Evolutionary conservation across 257 asterid species (phyloP).

Genomic region (Rauvolfia tetraphylla): DNA sequence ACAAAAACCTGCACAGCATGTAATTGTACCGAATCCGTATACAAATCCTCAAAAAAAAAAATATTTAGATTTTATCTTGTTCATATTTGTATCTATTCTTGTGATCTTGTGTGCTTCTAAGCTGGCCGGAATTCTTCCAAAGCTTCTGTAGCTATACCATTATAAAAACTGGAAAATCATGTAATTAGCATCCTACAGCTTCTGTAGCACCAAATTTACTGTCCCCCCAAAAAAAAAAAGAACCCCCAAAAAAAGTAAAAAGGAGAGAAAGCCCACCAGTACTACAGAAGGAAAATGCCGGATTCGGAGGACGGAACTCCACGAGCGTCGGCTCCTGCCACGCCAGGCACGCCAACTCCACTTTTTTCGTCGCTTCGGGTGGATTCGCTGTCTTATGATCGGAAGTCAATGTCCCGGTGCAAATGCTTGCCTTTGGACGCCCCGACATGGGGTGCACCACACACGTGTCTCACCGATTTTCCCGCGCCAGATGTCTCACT

Average conservation of each 20-base stretch:
- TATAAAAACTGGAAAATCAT: conserved; percentile 40
- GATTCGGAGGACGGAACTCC: conserved; percentile 54
- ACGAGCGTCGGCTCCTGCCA: conserved; percentile 63
- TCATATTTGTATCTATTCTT: conserved; percentile 1
- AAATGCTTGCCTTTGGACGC: conserved; percentile 74
- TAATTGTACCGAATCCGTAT: conserved; percentile 27
- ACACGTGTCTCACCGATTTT: conserved; percentile 64
- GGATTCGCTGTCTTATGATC: conserved; percentile 68
- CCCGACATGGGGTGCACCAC: conserved; percentile 74
- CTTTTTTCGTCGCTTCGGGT: conserved; percentile 50
- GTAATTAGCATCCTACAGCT: conserved; percentile 15
- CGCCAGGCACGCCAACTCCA: conserved; percentile 90
- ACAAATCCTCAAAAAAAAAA: conserved; percentile 20
- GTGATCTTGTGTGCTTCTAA: conserved; percentile 16
- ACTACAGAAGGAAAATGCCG: conserved; percentile 34
- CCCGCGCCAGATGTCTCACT: conserved; percentile 71
- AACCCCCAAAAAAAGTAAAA: neutral
- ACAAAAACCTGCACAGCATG: conserved; percentile 59
- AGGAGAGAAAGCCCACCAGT: neutral
- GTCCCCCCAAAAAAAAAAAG: neutral
- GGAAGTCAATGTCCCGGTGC: conserved; percentile 94
- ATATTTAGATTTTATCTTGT: conserved; percentile 6
- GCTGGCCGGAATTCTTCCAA: conserved; percentile 33
- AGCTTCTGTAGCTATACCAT: conserved; percentile 41
- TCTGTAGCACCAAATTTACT: neutral